These are phyloP conservation scores for Jackrogersella multiformis DNA, from an alignment of 495 filamentous ascomycete species.

Conservation along the genomic window DNA sequence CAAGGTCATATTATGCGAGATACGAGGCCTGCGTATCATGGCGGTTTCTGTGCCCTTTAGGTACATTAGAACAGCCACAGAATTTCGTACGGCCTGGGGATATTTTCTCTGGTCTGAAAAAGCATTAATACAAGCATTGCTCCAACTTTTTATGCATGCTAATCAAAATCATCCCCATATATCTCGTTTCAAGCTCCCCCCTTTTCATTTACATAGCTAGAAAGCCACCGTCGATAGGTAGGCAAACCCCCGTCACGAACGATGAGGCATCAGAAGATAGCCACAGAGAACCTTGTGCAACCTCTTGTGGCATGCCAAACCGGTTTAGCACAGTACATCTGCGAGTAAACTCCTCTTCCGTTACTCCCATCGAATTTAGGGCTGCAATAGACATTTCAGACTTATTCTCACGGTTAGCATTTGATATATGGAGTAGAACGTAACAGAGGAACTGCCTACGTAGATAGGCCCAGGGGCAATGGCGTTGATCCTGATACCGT, in stretches of 20 bases:
- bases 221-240: conserved; percentile 49
- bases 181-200: no score
- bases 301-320: conserved; percentile 46
- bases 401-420: conserved; percentile 42
- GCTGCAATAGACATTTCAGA: conserved; percentile 46
- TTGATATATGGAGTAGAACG: not conserved
- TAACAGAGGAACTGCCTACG: conserved; percentile 12
- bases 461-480: conserved; percentile 69
- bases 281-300: conserved; percentile 50
- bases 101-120: not conserved
- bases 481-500: conserved; percentile 74
- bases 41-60: no score
- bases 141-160: no score
- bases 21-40: not conserved
- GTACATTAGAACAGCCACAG: no score
- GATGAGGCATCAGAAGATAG: conserved; percentile 45
- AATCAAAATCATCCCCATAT: no score
- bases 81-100: no score
- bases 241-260: conserved; percentile 46
- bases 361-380: conserved; percentile 40
- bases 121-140: no score
- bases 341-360: conserved; percentile 39
- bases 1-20: not conserved
- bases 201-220: conserved; percentile 23
- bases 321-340: conserved; percentile 39